A percentile compares a stretch with the other conserved stretches of the same genome.
These are phyloP conservation scores for Neofusicoccum ribis DNA, from an alignment of 2,329 filamentous ascomycete species.

Conservation along the genomic window DNA sequence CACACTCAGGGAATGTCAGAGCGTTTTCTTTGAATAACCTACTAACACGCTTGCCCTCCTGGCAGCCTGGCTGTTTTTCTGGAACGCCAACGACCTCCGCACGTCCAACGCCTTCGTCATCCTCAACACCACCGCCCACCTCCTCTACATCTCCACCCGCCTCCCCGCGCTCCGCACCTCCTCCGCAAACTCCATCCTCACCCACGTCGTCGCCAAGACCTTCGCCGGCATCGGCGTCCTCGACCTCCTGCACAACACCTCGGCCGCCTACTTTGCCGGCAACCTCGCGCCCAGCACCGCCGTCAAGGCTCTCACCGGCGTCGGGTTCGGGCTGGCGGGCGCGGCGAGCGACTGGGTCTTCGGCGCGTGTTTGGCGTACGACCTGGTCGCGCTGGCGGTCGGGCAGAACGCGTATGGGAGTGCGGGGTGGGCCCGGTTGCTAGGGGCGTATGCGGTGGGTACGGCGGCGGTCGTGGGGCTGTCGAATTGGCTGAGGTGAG, in stretches of 20 bases:
- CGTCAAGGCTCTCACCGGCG: constrained; percentile 55
- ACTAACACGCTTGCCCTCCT: no score
- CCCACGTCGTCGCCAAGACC: constrained; percentile 59
- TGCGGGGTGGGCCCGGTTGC: constrained; percentile 50
- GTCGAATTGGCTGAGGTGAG: constrained; percentile 56
- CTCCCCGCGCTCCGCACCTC: constrained; percentile 52
- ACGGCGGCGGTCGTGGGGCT: constrained; percentile 55
- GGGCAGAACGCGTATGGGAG: constrained; percentile 49
- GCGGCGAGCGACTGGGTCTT: constrained; percentile 61
- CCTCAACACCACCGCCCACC: constrained; percentile 56
- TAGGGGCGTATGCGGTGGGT: constrained; percentile 54
- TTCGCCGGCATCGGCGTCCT: constrained; percentile 62
- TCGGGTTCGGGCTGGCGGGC: constrained; percentile 54
- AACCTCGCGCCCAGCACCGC: constrained; percentile 43
- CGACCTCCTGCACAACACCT: constrained; percentile 60
- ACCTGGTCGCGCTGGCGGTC: constrained; percentile 55
- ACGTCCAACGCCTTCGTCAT: constrained; percentile 58
- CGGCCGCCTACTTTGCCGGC: constrained; percentile 56
- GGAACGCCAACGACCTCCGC: constrained; percentile 55
- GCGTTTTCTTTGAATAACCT: no score
- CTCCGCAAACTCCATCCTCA: constrained; percentile 55
- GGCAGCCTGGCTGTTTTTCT: constrained; percentile 60
- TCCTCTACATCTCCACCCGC: constrained; percentile 54
- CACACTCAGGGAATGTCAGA: no score
- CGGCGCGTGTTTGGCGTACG: constrained; percentile 60